Base-by-base conservation (phyloP, 2,329 filamentous ascomycete species). In the Gnomoniopsis sp. region DNA sequence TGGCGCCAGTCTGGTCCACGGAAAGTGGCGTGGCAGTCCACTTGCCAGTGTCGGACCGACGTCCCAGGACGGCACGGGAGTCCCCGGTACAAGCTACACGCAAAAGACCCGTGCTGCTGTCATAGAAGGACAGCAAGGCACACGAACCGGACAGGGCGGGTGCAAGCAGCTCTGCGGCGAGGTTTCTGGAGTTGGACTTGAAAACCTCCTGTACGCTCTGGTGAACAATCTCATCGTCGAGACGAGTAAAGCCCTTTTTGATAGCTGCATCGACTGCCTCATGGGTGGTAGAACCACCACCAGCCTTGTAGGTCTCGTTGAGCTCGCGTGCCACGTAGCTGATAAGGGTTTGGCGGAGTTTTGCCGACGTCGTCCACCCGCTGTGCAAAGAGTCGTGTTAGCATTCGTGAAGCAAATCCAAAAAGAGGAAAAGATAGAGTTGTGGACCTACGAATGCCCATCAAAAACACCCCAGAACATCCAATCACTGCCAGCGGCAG, bases 401-500 rank as follows among this genome's bases (percentile, higher is more conserved):
- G 56, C 49, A 26, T 26, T 59, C 23, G 50, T 22, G 17, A 36
- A 21, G 15, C 38, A n/a, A n/a, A n/a, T n/a, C n/a, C n/a, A n/a
- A 30, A 14, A 34, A 10, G 11, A 30, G 30, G 17, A 22, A 17
- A 6, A 3, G 23, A 2, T 19, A 22, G 33, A 47, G 6, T 21
- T 26, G 10, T n/a, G 53, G 61, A 82, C 84, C 74, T 78, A 93
- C 91, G 90, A 91, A 74, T 99, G 95, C 0, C 95, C 95, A 70
- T 99, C 95, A 73, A 98, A 99, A 19, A 99, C 93, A 59, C 93
- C 95, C 95, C 96, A 99, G 73, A 99, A 99, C 92, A 98, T 98
- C 95, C 95, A 99, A 74, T 99, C 96, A 62, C 84, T 90, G 60
- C 80, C 86, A 19, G 79, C 64, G 17, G 82, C 79, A 41, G 81